These are phyloP conservation scores for Lodderomyces oxycetoniae DNA, from an alignment of 1,139 yeast genomes.

Conservation along the genomic window DNA sequence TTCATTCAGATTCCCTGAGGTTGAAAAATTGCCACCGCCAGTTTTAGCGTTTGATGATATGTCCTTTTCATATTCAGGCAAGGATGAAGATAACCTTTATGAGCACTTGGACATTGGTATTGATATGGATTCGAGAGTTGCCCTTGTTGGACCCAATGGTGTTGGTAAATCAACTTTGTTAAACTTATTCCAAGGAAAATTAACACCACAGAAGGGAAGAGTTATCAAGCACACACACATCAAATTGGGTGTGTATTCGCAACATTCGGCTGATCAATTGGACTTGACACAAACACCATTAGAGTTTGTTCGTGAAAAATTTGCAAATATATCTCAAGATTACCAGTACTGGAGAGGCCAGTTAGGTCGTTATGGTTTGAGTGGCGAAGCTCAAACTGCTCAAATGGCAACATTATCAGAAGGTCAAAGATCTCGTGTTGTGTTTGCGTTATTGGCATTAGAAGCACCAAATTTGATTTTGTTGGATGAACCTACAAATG, in stretches of 20 bases:
- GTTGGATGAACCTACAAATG: conserved; percentile 99
- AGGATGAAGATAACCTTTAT: conserved; percentile 81
- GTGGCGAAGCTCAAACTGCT: conserved; percentile 98
- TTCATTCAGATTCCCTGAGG: conserved; percentile 90
- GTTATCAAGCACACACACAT: conserved; percentile 96
- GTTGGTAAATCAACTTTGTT: conserved; percentile 96
- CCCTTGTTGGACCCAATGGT: conserved; percentile 99
- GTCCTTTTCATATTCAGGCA: conserved; percentile 87
- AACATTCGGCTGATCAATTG: conserved; percentile 97
- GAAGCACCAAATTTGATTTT: conserved; percentile 92
- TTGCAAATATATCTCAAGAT: conserved; percentile 87
- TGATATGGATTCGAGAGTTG: conserved; percentile 98
- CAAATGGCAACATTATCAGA: conserved; percentile 98
- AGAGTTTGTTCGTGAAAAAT: conserved; percentile 94
- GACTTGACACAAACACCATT: conserved; percentile 92
- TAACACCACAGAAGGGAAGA: conserved; percentile 87
- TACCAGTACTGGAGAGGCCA: conserved; percentile 99
- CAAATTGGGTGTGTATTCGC: conserved; percentile 97
- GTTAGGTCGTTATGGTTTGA: conserved; percentile 95
- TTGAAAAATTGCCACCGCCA: conserved; percentile 98
- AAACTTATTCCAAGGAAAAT: conserved; percentile 93
- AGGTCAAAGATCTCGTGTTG: conserved; percentile 99
- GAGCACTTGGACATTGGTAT: conserved; percentile 93
- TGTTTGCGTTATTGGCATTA: conserved; percentile 90
- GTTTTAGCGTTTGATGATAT: conserved; percentile 95